phyloP scores from a whole-genome alignment of 192 early-diverging fungal genomes.

The Dissophora globulifera region DNA sequence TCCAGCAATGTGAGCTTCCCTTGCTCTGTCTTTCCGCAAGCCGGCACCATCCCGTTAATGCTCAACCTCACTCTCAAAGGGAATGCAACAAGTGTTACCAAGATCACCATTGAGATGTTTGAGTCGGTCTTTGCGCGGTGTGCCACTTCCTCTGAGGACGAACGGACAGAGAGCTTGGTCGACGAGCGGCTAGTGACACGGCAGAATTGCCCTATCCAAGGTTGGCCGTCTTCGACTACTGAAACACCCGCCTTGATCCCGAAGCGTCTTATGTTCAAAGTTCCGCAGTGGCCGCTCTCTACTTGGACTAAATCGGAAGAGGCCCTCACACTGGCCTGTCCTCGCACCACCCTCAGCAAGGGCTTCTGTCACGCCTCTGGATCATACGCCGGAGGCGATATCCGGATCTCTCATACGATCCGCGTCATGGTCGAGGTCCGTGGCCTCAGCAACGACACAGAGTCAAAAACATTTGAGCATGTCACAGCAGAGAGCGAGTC shows the following conservation, averaged over 20 bases:
- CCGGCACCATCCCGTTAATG: constrained; percentile 26
- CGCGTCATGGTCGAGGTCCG: constrained; percentile 18
- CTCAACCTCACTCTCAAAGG: constrained; percentile 34
- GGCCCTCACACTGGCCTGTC: background rate
- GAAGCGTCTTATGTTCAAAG: constrained; percentile 44
- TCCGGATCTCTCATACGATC: constrained; percentile 21
- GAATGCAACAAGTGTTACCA: constrained; percentile 25
- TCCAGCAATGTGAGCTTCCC: constrained; percentile 29
- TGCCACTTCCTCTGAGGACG: background rate
- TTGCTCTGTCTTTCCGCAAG: constrained; percentile 36
- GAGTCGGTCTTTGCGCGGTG: constrained; percentile 10
- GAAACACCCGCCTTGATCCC: constrained; percentile 24
- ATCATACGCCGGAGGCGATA: background rate
- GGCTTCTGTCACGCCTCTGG: constrained; percentile 37
- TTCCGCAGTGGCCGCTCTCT: constrained; percentile 19
- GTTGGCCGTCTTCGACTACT: constrained; percentile 29
- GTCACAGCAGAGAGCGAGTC: constrained; percentile 24
- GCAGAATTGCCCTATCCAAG: constrained; percentile 34
- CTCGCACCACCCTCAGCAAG: constrained; percentile 12
- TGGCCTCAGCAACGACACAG: constrained; percentile 10
- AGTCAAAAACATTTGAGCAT: background rate
- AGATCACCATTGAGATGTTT: constrained; percentile 28
- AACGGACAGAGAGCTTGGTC: background rate
- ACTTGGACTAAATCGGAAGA: constrained; percentile 12
- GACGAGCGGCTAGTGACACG: constrained; percentile 40